phyloP scores from a whole-genome alignment of 1,284 basidiomycete species.

The Porphyrellus sp. region DNA sequence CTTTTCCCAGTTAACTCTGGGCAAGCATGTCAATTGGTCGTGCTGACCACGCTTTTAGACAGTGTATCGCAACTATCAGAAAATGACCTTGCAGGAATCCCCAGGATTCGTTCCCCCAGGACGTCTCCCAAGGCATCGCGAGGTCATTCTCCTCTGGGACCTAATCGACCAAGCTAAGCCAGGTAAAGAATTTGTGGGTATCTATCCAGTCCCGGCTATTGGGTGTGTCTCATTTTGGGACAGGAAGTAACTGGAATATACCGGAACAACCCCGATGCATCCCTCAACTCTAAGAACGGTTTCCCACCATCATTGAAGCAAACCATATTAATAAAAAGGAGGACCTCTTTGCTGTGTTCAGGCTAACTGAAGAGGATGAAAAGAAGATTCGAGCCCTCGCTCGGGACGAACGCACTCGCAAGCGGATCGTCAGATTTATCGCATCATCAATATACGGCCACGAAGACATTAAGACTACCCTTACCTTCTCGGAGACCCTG shows the following conservation, averaged over 20 bases:
- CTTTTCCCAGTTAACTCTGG: conserved; percentile 97
- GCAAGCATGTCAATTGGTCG: conserved; percentile 50
- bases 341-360: conserved; percentile 91
- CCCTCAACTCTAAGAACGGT: conserved; percentile 97
- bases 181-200: conserved; percentile 91
- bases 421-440: conserved; percentile 97
- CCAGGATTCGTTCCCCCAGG: conserved; percentile 98
- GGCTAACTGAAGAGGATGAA: conserved; percentile 95
- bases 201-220: neutral
- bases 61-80: conserved; percentile 98
- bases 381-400: conserved; percentile 84
- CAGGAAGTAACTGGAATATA: conserved; percentile 97
- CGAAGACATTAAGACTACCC: conserved; percentile 97
- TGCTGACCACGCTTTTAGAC: conserved; percentile 56
- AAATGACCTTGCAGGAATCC: conserved; percentile 97
- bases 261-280: conserved; percentile 98
- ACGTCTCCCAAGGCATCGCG: conserved; percentile 92
- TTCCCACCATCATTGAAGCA: conserved; percentile 97
- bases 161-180: conserved; percentile 97
- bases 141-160: conserved; percentile 97
- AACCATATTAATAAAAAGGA: conserved; percentile 99
- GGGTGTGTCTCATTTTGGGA: conserved; percentile 16
- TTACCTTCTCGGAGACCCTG: conserved; percentile 96
- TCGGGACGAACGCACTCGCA: conserved; percentile 90
- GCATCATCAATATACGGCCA: conserved; percentile 99